phyloP scores from a whole-genome alignment of 1,284 basidiomycete genomes.

The Agaricales sp. region DNA sequence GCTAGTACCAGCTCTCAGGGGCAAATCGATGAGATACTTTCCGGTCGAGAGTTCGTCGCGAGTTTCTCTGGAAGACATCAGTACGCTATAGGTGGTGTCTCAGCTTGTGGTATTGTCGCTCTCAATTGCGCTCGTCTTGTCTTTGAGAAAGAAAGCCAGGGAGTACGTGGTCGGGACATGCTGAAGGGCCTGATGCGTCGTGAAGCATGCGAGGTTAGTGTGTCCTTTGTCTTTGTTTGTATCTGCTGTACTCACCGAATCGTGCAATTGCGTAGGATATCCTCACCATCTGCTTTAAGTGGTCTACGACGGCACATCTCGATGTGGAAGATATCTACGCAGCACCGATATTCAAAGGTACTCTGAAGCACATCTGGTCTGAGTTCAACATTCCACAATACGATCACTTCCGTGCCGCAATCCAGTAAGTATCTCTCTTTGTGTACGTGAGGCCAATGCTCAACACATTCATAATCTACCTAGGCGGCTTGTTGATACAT shows the following conservation, averaged over 20 bases:
- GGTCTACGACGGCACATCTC: constrained; percentile 42
- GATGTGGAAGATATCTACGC: constrained; percentile 41
- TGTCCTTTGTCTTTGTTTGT: constrained; percentile 5
- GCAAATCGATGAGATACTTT: background rate
- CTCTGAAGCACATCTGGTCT: constrained; percentile 25
- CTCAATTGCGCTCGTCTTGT: constrained; percentile 48
- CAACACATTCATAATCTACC: background rate
- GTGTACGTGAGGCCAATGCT: background rate
- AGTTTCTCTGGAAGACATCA: constrained; percentile 37
- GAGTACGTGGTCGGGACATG: constrained; percentile 20
- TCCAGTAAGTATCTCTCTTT: constrained; percentile 27
- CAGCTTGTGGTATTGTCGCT: constrained; percentile 53
- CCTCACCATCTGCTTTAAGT: constrained; percentile 38
- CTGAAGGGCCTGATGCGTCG: constrained; percentile 25
- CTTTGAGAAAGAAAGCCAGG: constrained; percentile 25
- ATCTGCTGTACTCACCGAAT: constrained; percentile 2
- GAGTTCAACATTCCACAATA: constrained; percentile 29
- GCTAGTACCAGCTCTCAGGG: too few species aligned
- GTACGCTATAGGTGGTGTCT: constrained; percentile 28
- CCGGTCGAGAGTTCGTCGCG: constrained; percentile 15
- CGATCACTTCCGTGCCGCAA: constrained; percentile 28
- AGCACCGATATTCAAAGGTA: constrained; percentile 30
- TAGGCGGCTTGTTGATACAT: constrained; percentile 22
- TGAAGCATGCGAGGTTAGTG: constrained; percentile 29
- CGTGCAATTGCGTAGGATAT: constrained; percentile 46